Base-by-base conservation (phyloP, 2,329 filamentous ascomycete genomes). In the Colletotrichum sp. region DNA sequence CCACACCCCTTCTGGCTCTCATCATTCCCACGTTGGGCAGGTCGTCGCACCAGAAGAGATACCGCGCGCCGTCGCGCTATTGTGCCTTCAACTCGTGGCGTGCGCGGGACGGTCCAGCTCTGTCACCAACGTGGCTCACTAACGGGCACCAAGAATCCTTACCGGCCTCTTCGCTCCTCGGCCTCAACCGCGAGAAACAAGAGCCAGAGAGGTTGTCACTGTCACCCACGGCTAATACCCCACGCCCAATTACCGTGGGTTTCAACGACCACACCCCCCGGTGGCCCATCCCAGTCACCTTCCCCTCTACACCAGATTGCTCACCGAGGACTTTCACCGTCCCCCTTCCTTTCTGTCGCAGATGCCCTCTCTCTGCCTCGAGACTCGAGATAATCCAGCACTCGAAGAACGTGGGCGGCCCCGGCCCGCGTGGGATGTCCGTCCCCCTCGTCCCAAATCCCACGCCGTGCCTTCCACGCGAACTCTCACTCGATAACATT, bases 11-110 rank as follows among this genome's bases (percentile, higher is more conserved):
- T 32, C n/a, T 13, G n/a, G 30, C 36, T 44, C 15, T 8, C 69
- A 39, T 63, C 30, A 60, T 36, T 66, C 65, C 71, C 74, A 74
- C 65, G 71, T 67, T 36, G 60, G 52, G 71, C 75, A 75, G 66
- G 65, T 71, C 16, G 21, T 60, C 15, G 26, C 13, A 28, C 72
- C 10, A 63, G 36, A 52, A 52, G 1, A 55, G 34, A 75, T 69
- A 67, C 36, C n/a, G 18, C 67, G 21, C n/a, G n/a, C 62, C 30
- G n/a, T 36, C 57, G 32, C 66, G 21, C 67, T 71, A 74, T 59
- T 52, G 70, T 60, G 24, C 44, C 26, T 34, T 12, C 26, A n/a
- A 13, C 32, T 39, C 21, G 68, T 75, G 68, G 72, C 72, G 52
- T 62, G 30, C 49, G 55, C 24, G 55, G 59, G 68, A 32, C 36